Evolutionary conservation across 495 filamentous ascomycete genomes (phyloP).

Genomic region (Aspergillus egyptiacus): DNA sequence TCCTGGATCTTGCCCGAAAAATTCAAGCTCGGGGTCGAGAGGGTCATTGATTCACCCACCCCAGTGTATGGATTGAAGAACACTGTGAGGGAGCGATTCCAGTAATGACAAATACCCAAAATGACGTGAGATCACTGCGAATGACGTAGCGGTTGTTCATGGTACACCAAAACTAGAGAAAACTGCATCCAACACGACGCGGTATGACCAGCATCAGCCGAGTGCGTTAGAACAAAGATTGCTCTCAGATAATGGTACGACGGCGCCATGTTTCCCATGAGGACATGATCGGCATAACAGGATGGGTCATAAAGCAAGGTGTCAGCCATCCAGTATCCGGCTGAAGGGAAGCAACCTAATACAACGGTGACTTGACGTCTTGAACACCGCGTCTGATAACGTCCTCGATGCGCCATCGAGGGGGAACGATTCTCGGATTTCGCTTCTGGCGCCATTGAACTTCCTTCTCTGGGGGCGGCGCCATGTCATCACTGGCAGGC

Average conservation of each 20-base stretch:
- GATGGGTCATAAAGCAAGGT: slow-evolving; percentile 5
- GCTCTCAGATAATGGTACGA: slow-evolving; percentile 10
- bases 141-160: slow-evolving; percentile 9
- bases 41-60: neutral
- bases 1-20: too few relatives aligned
- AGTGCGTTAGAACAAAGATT: slow-evolving; percentile 19
- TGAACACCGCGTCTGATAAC: slow-evolving; percentile 71
- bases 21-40: neutral
- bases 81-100: neutral
- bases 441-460: slow-evolving; percentile 50
- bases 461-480: slow-evolving; percentile 65
- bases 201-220: slow-evolving; percentile 41
- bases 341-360: slow-evolving; percentile 18
- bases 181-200: slow-evolving; percentile 21
- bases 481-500: slow-evolving; percentile 62
- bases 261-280: slow-evolving; percentile 6
- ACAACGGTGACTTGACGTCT: slow-evolving; percentile 68
- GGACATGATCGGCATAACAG: slow-evolving; percentile 7
- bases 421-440: slow-evolving; percentile 51
- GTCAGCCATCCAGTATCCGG: slow-evolving; percentile 1
- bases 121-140: neutral
- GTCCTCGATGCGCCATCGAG: slow-evolving; percentile 77
- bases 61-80: neutral
- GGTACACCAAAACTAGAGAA: slow-evolving; percentile 15
- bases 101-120: slow-evolving; percentile 5